These are phyloP conservation scores for Capsicum chinense DNA, from an alignment of 257 asterid genomes.

Conservation along the genomic window DNA sequence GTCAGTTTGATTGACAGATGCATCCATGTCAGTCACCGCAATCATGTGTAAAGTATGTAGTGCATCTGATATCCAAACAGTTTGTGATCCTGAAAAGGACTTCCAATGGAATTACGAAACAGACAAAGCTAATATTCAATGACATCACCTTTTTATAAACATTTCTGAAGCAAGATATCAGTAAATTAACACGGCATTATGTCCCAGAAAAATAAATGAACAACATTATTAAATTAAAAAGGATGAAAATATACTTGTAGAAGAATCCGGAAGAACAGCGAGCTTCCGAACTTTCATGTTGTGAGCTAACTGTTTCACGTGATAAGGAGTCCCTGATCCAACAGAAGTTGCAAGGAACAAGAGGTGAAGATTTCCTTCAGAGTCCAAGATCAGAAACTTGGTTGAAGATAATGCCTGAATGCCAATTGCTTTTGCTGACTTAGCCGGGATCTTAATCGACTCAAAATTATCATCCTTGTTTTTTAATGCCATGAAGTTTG, in stretches of 20 bases:
- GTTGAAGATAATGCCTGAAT: conserved; percentile 62
- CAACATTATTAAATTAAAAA: neutral
- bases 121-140: neutral
- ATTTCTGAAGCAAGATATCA: conserved; percentile 7
- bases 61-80: conserved; percentile 85
- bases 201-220: neutral
- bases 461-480: conserved; percentile 46
- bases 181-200: neutral
- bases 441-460: conserved; percentile 42
- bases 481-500: conserved; percentile 61
- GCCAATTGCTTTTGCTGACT: conserved; percentile 62
- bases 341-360: conserved; percentile 51
- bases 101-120: neutral
- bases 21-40: conserved; percentile 52
- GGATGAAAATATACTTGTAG: conserved; percentile 42
- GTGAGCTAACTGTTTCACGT: conserved; percentile 54
- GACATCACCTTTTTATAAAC: neutral
- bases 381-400: conserved; percentile 70
- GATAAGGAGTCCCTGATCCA: conserved; percentile 50
- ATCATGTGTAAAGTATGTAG: conserved; percentile 65
- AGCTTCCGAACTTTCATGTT: conserved; percentile 64
- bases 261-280: conserved; percentile 64
- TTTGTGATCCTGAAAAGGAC: conserved; percentile 60
- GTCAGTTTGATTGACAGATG: conserved; percentile 48
- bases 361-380: conserved; percentile 68